These are phyloP conservation scores for Nannochloropsis gaditana DNA, from an alignment of 108 stramenopile species.

Conservation along the genomic window DNA sequence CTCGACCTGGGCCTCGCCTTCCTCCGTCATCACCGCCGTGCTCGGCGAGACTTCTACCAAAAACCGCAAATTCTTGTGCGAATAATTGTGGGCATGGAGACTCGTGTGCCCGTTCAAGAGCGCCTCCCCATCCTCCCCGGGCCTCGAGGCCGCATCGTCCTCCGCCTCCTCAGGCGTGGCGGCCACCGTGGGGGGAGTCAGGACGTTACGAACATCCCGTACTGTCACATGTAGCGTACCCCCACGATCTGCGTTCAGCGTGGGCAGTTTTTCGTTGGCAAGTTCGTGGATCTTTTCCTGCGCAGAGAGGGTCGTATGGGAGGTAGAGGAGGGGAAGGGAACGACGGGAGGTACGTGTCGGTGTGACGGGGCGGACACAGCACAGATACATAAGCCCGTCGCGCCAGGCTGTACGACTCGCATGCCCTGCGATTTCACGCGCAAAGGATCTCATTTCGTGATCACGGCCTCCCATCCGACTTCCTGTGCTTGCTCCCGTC, in stretches of 20 bases:
- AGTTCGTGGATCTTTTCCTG: not conserved
- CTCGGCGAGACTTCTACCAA: not conserved
- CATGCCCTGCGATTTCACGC: too few relatives aligned
- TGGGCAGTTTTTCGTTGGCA: not conserved
- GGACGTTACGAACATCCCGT: slow-evolving; percentile 14
- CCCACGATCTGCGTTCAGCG: not conserved
- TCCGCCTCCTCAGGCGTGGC: not conserved
- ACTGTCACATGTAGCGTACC: not conserved
- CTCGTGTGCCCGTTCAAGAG: not conserved
- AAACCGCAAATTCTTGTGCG: not conserved
- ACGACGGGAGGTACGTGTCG: not conserved
- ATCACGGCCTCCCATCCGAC: too few relatives aligned
- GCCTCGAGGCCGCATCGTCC: not conserved
- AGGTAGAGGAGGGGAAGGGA: not conserved
- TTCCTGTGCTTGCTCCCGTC: too few relatives aligned
- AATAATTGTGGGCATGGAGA: not conserved
- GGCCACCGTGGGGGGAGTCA: not conserved
- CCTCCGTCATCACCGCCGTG: not conserved
- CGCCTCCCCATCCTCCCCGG: not conserved
- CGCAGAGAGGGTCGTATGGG: not conserved
- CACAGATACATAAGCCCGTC: too few relatives aligned
- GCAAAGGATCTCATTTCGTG: too few relatives aligned
- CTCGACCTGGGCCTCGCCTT: not conserved
- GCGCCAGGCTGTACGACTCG: too few relatives aligned
- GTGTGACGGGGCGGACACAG: not conserved